Conservation (phyloP, 805 yeast genomes). For the Hagleromyces aurorensis region DNA sequence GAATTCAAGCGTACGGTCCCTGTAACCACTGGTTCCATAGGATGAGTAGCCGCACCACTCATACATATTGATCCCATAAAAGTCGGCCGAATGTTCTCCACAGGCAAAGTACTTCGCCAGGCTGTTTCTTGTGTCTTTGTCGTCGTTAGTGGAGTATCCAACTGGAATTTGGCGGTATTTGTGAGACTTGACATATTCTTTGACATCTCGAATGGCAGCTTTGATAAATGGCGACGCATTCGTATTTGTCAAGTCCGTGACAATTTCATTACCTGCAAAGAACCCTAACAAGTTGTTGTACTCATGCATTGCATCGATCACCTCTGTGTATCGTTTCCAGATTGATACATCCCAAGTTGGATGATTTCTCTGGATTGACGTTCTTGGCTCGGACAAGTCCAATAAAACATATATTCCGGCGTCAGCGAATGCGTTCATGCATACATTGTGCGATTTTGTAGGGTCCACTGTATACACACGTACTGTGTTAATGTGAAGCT, state of each 20-base stretch:
- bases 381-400: slow-evolving; percentile 80
- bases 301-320: slow-evolving; percentile 69
- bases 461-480: slow-evolving; percentile 86
- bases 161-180: slow-evolving; percentile 75
- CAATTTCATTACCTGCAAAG: slow-evolving; percentile 97
- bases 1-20: slow-evolving; percentile 54
- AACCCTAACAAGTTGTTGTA: slow-evolving; percentile 84
- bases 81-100: slow-evolving; percentile 59
- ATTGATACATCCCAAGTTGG: slow-evolving; percentile 75
- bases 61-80: slow-evolving; percentile 80
- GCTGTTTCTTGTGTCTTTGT: slow-evolving; percentile 64
- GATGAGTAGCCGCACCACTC: slow-evolving; percentile 77
- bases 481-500: slow-evolving; percentile 66
- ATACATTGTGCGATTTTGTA: slow-evolving; percentile 57
- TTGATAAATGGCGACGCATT: slow-evolving; percentile 90
- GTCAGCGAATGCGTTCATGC: slow-evolving; percentile 66
- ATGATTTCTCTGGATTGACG: slow-evolving; percentile 64
- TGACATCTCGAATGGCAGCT: slow-evolving; percentile 90
- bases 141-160: slow-evolving; percentile 92
- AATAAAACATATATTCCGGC: slow-evolving; percentile 90
- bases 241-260: slow-evolving; percentile 75
- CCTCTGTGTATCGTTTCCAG: slow-evolving; percentile 69
- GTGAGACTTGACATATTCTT: slow-evolving; percentile 56
- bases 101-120: slow-evolving; percentile 84
- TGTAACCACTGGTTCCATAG: slow-evolving; percentile 57